These are phyloP conservation scores for Aureobasidium sp. DNA, from an alignment of 2,329 filamentous ascomycete species.

Conservation along the genomic window DNA sequence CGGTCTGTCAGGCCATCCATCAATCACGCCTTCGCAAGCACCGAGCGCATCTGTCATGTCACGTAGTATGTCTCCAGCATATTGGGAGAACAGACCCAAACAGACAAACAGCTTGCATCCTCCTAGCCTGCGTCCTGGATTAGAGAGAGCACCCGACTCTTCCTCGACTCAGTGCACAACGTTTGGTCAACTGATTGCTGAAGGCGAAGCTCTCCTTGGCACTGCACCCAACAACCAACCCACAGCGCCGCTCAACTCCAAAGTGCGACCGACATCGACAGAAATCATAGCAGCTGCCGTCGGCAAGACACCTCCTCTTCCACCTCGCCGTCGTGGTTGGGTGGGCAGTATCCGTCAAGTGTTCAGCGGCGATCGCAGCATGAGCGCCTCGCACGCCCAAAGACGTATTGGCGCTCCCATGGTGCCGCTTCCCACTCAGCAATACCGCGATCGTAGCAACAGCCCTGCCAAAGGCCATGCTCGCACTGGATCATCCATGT, in stretches of 20 bases:
- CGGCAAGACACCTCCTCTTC: not conserved
- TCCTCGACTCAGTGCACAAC: constrained; percentile 3
- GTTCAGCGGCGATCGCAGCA: constrained; percentile 22
- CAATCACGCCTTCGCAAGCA: constrained; percentile 13
- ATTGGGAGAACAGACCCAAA: not conserved
- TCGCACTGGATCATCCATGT: not conserved
- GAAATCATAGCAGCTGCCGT: constrained; percentile 7
- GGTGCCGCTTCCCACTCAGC: constrained; percentile 15
- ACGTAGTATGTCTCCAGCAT: not conserved
- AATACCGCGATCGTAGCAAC: constrained; percentile 13
- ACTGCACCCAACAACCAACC: not conserved
- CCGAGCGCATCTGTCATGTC: not conserved
- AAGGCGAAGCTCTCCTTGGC: constrained; percentile 6
- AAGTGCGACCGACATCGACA: not conserved
- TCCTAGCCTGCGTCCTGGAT: not conserved
- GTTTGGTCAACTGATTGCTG: constrained; percentile 5
- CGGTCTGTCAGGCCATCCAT: constrained; percentile 13
- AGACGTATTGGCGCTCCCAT: constrained; percentile 13
- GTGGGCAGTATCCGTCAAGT: constrained; percentile 25
- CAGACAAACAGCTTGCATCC: not conserved
- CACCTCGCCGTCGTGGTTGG: constrained; percentile 17
- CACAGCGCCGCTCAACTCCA: not conserved
- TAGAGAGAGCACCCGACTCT: constrained; percentile 5
- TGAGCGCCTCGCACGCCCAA: constrained; percentile 17
- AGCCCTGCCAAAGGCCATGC: constrained; percentile 6